These are phyloP conservation scores for Colletotrichum kahawae DNA, from an alignment of 2,329 filamentous ascomycete genomes.

Conservation along the genomic window DNA sequence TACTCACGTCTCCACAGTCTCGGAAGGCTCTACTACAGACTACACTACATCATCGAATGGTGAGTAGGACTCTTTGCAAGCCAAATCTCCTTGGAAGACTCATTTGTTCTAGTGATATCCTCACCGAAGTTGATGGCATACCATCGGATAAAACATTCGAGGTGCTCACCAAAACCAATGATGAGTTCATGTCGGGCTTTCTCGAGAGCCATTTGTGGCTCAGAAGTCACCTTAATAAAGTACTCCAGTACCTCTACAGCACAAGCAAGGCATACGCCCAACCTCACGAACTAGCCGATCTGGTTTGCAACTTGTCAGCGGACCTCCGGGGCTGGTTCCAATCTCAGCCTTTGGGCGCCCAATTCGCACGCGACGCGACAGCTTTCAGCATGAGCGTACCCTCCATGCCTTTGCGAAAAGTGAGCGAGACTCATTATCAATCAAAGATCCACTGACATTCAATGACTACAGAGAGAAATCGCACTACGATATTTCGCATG, in stretches of 20 bases:
- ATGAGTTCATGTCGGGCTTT: background rate
- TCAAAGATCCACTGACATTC: background rate
- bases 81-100: background rate
- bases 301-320: background rate
- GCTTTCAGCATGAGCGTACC: background rate
- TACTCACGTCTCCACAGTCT: background rate
- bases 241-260: background rate
- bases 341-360: background rate
- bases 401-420: background rate
- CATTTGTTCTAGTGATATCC: background rate
- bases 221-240: background rate
- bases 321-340: slow-evolving; percentile 1
- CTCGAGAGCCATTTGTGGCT: background rate
- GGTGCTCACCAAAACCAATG: background rate
- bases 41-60: background rate
- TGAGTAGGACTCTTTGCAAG: background rate
- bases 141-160: background rate
- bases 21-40: background rate
- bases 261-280: slow-evolving; percentile 5
- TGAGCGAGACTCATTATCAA: background rate
- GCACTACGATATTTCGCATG: slow-evolving; percentile 9
- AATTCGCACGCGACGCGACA: slow-evolving; percentile 3
- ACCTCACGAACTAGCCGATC: slow-evolving; percentile 4
- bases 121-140: background rate
- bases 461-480: background rate